Conservation (phyloP, 139 green algal genomes). For the Haematococcus lacustris region DNA sequence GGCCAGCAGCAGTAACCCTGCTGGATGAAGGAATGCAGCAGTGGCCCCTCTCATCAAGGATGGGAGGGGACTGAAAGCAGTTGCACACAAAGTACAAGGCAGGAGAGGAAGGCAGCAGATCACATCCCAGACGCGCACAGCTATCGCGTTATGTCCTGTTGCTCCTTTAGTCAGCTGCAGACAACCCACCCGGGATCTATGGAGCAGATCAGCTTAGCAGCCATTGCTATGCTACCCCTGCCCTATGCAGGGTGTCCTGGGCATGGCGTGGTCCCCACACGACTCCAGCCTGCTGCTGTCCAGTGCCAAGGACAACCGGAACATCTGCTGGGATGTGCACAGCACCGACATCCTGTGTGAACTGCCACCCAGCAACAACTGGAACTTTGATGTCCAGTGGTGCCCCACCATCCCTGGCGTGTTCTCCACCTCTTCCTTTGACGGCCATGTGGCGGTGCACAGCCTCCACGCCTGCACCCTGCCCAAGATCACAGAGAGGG, state of each 20-base stretch:
- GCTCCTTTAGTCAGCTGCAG: no score
- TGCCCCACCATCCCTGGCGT: constrained; percentile 57
- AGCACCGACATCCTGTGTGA: constrained; percentile 53
- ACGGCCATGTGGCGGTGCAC: constrained; percentile 52
- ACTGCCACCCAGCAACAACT: constrained; percentile 53
- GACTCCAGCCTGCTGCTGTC: constrained; percentile 85
- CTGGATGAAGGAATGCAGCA: no score
- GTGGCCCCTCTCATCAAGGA: no score
- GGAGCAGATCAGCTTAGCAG: no score
- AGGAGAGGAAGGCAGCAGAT: no score
- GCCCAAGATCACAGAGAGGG: constrained; percentile 28
- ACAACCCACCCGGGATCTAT: no score
- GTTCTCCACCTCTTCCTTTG: constrained; percentile 66
- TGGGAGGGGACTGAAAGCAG: no score
- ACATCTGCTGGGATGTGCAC: constrained; percentile 87
- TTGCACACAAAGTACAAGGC: no score
- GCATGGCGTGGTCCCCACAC: constrained; percentile 83
- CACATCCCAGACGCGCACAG: no score
- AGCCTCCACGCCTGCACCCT: constrained; percentile 56
- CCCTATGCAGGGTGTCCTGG: constrained; percentile 67
- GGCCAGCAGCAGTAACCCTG: no score
- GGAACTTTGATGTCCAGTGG: constrained; percentile 88
- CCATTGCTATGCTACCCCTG: no score
- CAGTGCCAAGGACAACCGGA: constrained; percentile 89
- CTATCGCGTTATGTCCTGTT: no score